Evolutionary conservation across 805 yeast genomes (phyloP).

Genomic region (Ogataea henricii): DNA sequence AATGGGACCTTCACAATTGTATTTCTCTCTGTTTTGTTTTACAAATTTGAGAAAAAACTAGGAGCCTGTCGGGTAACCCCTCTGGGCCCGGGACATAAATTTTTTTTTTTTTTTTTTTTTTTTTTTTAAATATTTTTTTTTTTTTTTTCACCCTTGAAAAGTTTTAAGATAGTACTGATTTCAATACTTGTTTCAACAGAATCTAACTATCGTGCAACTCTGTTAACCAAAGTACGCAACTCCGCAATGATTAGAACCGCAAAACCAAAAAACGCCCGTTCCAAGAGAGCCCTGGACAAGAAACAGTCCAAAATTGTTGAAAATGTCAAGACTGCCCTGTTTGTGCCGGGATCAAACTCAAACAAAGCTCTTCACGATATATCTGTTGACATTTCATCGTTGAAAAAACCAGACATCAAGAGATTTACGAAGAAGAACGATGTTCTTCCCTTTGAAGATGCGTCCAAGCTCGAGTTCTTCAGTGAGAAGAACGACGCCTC

Average conservation of each 20-base stretch:
- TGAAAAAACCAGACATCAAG: conserved; percentile 88
- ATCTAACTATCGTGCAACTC: neutral
- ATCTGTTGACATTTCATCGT: conserved; percentile 82
- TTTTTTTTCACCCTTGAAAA: conserved; percentile 11
- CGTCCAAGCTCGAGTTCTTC: conserved; percentile 81
- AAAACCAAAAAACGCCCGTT: conserved; percentile 92
- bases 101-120: conserved; percentile 4
- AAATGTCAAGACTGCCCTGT: conserved; percentile 85
- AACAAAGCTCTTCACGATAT: conserved; percentile 83
- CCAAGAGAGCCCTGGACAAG: conserved; percentile 90
- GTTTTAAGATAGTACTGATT: conserved; percentile 2
- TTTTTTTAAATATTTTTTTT: conserved; percentile 2
- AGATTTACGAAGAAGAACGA: conserved; percentile 88
- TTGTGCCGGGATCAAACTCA: conserved; percentile 85
- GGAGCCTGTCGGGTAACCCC: conserved; percentile 5
- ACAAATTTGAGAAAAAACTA: conserved; percentile 1
- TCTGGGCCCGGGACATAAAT: neutral
- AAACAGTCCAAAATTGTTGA: conserved; percentile 87
- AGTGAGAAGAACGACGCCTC: conserved; percentile 94
- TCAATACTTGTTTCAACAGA: neutral
- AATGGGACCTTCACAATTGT: neutral
- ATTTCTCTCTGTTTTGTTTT: neutral
- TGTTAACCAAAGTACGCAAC: neutral
- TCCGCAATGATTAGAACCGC: conserved; percentile 46
- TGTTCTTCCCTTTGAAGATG: conserved; percentile 90